Base-by-base conservation (phyloP, 768 basidiomycete genomes). In the Amanita muscaria region DNA sequence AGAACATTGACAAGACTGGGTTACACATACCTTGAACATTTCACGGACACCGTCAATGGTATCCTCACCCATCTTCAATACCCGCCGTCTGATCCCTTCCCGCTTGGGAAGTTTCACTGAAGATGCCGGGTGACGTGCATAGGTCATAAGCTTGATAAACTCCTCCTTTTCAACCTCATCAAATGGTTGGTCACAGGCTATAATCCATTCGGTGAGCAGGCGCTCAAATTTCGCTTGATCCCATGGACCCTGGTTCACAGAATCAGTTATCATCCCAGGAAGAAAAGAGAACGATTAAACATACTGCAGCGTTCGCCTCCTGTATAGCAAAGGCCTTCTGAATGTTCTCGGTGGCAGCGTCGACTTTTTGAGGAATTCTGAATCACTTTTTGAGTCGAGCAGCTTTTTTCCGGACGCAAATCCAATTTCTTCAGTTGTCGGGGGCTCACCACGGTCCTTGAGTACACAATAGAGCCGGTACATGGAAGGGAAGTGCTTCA, bases 21-120 rank as follows among this genome's bases (percentile, higher is more conserved):
- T n/a, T n/a, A 15, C 2, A 34, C 39, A 4, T 24, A 57, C 56
- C 30, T 18, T 12, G 32, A 59, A 59, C 52, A 55, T 52, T 2
- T 22, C 18, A 29, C 44, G 40, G 0, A 29, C 49, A 5, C 25
- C 40, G 5, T 51, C 52, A 39, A 56, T 45, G 3, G 37, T 40
- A 15, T 57, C 54, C n/a, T 55, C 34, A 8, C 49, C 49, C 27
- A 55, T 34, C 19, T 53, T 45, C 15, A 41, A 22, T 30, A 42
- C n/a, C 3, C 25, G 24, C 5, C 27, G 6, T 18, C 18, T 42
- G 2, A 42, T 15, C 3, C 4, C 40, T 2, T 42, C 25, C 3
- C n/a, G 40, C 6, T 16, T 6, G 2, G 40, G 40, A 22, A 42
- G 5, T 12, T 42, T 18, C 4, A 42, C 2, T 3, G 24, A 3